Evolutionary conservation across 2,329 filamentous ascomycete genomes (phyloP), one percentile per base, ranked within the genome.

Genomic region (Aspergillus sp.): DNA sequence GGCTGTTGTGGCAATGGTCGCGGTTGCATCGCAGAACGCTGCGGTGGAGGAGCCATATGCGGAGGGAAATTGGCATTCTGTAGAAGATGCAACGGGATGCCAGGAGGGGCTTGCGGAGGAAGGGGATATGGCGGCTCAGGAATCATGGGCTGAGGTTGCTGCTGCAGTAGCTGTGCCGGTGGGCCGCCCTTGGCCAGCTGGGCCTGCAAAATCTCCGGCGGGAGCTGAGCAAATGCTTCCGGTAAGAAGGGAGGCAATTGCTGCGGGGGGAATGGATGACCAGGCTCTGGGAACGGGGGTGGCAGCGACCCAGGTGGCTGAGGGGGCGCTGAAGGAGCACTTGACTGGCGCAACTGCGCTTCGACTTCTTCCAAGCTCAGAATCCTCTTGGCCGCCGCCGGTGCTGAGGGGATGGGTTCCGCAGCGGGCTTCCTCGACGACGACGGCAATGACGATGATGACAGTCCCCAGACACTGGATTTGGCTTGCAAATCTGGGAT

Each of bases 341-440:
- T 71, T 56, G 90, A 84, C 32, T 79, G 76, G 50, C 86, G 81
- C 84, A 98, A 90, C 53, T 88, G 83, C 45, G 91, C 91, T 71
- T 98, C 93, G 19, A 98, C 90, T 71, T 98, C 93, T 65, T 97
- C 93, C 60, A 98, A 68, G 59, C 88, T 97, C 85, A 98, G 83
- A 71, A 96, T 84, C 73, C 90, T 96, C 60, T 82, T 82, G 38
- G 76, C 58, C n/a, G 61, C 57, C 41, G 56, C 19, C 19, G 47
- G 38, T 56, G 56, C 48, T 39, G 56, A 9, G 34, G 52, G 55
- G 44, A 33, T 2, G 49, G 46, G 33, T 57, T 53, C 2, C 19
- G 19, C 19, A 19, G 41, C 42, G 8, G 61, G 48, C 51, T 65
- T 71, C 60, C 55, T 68, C 57, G 54, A 72, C 19, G 19, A 2